Evolutionary conservation across 192 early-diverging fungal genomes (phyloP).

Genomic region (Linnemannia elongata): DNA sequence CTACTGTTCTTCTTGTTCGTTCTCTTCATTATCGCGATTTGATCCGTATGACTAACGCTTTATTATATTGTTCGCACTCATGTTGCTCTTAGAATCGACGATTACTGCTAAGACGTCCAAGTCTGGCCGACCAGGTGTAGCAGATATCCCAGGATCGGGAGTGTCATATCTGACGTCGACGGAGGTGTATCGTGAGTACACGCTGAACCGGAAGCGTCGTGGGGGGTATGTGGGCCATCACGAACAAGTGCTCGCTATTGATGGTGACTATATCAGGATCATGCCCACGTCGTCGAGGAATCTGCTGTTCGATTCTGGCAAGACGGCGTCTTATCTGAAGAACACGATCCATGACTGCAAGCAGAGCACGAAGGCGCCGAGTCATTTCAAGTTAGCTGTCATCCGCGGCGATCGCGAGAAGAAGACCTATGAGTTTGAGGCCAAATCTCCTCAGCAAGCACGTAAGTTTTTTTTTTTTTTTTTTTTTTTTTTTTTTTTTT

Average conservation of each 20-base stretch:
- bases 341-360: constrained; percentile 64
- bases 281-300: constrained; percentile 83
- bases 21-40: neutral
- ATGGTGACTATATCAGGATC: constrained; percentile 93
- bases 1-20: neutral
- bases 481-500: constrained; percentile 13
- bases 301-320: constrained; percentile 85
- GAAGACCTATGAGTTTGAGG: constrained; percentile 87
- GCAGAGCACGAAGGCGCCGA: constrained; percentile 75
- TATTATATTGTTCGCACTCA: neutral
- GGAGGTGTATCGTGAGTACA: constrained; percentile 72
- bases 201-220: constrained; percentile 84
- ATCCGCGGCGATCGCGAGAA: constrained; percentile 71
- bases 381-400: constrained; percentile 77
- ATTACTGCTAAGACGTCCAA: constrained; percentile 26
- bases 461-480: constrained; percentile 57
- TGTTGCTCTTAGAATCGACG: neutral
- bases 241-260: constrained; percentile 91
- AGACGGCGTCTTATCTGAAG: constrained; percentile 70
- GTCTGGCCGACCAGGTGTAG: constrained; percentile 20
- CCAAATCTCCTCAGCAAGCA: constrained; percentile 73
- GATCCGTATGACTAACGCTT: neutral
- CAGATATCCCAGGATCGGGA: constrained; percentile 51
- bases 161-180: constrained; percentile 50
- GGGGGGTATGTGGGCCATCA: constrained; percentile 86